Conservation (phyloP, 345 rosid species). For the Arabis hirsuta region DNA sequence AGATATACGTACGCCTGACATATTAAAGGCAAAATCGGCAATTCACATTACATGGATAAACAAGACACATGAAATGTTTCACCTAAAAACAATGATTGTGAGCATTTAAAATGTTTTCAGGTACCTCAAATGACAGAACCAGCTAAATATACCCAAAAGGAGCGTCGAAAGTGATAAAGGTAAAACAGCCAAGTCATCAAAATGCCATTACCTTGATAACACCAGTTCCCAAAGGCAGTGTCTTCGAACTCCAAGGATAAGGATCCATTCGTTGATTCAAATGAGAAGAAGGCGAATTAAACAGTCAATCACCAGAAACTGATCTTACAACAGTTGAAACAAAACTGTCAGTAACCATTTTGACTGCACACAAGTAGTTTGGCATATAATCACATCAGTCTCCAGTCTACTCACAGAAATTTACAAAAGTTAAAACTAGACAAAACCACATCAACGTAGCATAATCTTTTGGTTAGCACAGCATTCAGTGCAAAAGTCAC, state of each 20-base stretch:
- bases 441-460: neutral
- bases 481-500: constrained; percentile 19
- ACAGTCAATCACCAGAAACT: neutral
- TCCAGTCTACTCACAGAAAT: neutral
- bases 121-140: constrained; percentile 11
- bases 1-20: no score
- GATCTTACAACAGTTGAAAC: neutral
- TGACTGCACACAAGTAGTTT: neutral
- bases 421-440: neutral
- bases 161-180: constrained; percentile 6
- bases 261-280: constrained; percentile 35
- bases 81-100: neutral
- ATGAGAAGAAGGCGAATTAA: constrained; percentile 6
- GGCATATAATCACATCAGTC: neutral
- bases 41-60: constrained; percentile 21
- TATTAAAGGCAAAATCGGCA: neutral
- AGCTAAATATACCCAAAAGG: neutral
- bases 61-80: neutral
- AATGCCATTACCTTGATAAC: constrained; percentile 43
- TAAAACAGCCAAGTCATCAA: neutral
- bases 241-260: constrained; percentile 48
- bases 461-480: constrained; percentile 57
- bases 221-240: constrained; percentile 45
- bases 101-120: neutral
- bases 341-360: neutral